Evolutionary conservation across 129 eudicot genomes (phyloP).

Genomic region (Flaveria robusta): DNA sequence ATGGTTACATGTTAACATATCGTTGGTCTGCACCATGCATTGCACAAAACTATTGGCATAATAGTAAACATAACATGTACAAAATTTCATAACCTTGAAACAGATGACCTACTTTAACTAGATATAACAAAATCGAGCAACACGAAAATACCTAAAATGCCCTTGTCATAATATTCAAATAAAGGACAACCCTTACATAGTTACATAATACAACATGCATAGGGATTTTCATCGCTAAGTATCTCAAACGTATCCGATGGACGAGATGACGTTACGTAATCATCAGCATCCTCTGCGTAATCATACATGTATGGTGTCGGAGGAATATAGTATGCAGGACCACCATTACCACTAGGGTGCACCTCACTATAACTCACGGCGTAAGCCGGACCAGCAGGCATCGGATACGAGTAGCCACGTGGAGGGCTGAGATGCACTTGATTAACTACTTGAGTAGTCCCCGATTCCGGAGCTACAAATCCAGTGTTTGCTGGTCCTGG

Average conservation of each 20-base stretch:
- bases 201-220: slow-evolving; percentile 68
- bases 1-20: no score
- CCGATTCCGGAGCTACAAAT: slow-evolving; percentile 36
- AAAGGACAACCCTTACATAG: slow-evolving; percentile 24
- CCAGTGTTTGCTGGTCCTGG: slow-evolving; percentile 42
- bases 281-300: slow-evolving; percentile 31
- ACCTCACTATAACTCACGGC: slow-evolving; percentile 65
- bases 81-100: not conserved
- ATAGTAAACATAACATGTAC: not conserved
- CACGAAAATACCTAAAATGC: not conserved
- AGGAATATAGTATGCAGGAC: slow-evolving; percentile 54
- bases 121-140: not conserved
- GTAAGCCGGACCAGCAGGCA: slow-evolving; percentile 44
- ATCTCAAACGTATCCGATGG: slow-evolving; percentile 64
- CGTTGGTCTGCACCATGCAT: no score
- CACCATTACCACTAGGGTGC: slow-evolving; percentile 45
- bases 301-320: slow-evolving; percentile 52
- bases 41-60: no score
- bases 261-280: slow-evolving; percentile 27
- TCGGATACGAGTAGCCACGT: slow-evolving; percentile 42
- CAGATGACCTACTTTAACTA: no score
- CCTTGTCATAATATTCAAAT: not conserved
- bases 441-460: slow-evolving; percentile 47
- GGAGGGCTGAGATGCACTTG: slow-evolving; percentile 53
- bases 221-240: slow-evolving; percentile 86